Evolutionary conservation across 2,329 filamentous ascomycete genomes (phyloP).

Genomic region (Raffaelea deltoideospora): DNA sequence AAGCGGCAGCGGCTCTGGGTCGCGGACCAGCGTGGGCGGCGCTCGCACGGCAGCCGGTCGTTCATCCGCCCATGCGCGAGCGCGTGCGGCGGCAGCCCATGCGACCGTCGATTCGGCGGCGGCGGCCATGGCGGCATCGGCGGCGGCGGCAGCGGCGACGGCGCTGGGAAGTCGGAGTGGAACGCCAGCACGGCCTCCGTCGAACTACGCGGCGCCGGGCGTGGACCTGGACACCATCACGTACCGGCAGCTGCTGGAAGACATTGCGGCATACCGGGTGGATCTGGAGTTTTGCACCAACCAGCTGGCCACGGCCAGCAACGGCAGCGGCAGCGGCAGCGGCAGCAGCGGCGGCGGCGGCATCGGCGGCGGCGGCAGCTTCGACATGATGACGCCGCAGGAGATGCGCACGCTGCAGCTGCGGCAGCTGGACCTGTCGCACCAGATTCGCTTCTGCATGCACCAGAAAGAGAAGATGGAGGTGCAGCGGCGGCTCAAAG

Average conservation of each 20-base stretch:
- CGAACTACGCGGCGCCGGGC: conserved; percentile 5
- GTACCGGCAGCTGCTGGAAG: conserved; percentile 23
- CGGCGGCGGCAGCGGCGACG: background rate
- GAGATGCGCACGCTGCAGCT: conserved; percentile 26
- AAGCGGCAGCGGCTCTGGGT: background rate
- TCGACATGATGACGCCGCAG: conserved; percentile 25
- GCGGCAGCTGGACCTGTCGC: conserved; percentile 25
- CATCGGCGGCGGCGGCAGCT: too few species aligned
- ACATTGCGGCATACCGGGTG: conserved; percentile 25
- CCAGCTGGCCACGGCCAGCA: conserved; percentile 16
- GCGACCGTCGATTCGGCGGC: background rate
- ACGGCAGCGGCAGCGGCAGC: too few species aligned
- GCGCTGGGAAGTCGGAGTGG: background rate
- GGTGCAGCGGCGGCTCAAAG: conserved; percentile 4
- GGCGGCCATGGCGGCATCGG: background rate
- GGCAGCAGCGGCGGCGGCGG: too few species aligned
- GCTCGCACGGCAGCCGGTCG: background rate
- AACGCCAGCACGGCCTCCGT: background rate
- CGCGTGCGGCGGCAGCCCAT: background rate
- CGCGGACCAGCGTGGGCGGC: too few species aligned
- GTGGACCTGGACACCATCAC: conserved; percentile 16
- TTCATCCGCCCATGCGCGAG: background rate
- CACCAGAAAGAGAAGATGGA: conserved; percentile 24
- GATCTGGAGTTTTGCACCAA: conserved; percentile 26
- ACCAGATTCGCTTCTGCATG: conserved; percentile 26